Evolutionary conservation across 495 filamentous ascomycete genomes (phyloP).

Genomic region (Penicillium arizonense): DNA sequence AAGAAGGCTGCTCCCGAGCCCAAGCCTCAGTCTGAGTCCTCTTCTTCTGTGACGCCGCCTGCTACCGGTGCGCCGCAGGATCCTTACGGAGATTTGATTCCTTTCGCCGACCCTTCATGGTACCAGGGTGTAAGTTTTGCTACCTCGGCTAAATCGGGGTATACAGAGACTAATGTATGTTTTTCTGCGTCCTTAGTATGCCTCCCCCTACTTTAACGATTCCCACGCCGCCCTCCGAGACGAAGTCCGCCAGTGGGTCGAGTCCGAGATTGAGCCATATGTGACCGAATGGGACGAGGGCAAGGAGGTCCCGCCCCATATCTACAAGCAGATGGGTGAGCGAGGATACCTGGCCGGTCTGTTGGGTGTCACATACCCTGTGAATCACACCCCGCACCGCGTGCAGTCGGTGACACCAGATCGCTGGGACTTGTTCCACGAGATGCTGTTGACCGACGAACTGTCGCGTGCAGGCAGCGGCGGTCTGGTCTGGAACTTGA

Average conservation of each 20-base stretch:
- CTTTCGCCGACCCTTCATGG: constrained; percentile 91
- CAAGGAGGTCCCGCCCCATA: constrained; percentile 77
- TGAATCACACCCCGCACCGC: constrained; percentile 63
- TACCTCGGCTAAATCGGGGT: not conserved
- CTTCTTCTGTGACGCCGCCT: constrained; percentile 29
- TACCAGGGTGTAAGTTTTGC: constrained; percentile 85
- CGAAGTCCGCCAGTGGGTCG: constrained; percentile 90
- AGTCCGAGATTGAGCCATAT: constrained; percentile 83
- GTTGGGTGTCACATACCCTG: constrained; percentile 75
- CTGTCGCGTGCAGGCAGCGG: constrained; percentile 83
- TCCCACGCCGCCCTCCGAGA: constrained; percentile 84
- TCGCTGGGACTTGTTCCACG: constrained; percentile 98
- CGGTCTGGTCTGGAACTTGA: constrained; percentile 96
- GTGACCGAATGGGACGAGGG: constrained; percentile 97
- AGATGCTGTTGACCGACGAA: constrained; percentile 92
- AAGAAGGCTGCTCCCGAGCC: constrained; percentile 53
- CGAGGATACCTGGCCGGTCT: constrained; percentile 89
- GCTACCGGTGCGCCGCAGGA: constrained; percentile 66
- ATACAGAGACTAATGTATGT: constrained; percentile 9
- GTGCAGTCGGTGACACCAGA: constrained; percentile 78
- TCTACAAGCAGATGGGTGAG: constrained; percentile 95
- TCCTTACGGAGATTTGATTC: constrained; percentile 80
- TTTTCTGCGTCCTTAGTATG: constrained; percentile 56
- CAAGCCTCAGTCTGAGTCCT: constrained; percentile 44
- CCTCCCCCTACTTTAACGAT: constrained; percentile 95